Base-by-base conservation (phyloP, 331 rosid species). In the Stylosanthes scabra region DNA sequence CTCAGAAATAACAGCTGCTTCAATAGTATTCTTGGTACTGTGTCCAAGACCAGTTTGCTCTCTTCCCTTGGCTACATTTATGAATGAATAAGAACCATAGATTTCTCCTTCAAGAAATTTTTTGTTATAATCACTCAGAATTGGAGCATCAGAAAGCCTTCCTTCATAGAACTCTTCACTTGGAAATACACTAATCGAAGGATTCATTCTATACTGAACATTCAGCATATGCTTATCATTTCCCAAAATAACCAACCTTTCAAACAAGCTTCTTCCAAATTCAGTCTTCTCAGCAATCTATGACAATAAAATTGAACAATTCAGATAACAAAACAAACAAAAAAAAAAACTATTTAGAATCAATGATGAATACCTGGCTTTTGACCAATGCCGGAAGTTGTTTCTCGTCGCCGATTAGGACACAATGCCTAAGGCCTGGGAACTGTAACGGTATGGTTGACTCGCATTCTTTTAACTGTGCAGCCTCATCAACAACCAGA, bases 121-220 rank as follows among this genome's bases (percentile, higher is more conserved):
- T 6, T 69, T 69, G 1, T 20, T 20, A 4, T 69, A 69, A 37
- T 55, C n/a, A 4, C 14, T 20, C 1, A 69, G 40, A 69, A 10
- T 69, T 14, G 63, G 9, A 1, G 63, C 64, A 54, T 69, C 74
- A 54, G 52, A 54, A 11, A 69, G 46, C 3, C 39, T 7, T 10
- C 5, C 71, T 59, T 50, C 75, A 55, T 62, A 69, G 76, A 70
- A 52, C 44, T 62, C 81, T 62, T 41, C 70, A 44, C 59, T 11
- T 54, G 77, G 71, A 6, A 77, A 77, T 3, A 61, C 31, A 47
- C 75, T 54, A 0, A 62, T 77, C 0, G 81, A 77, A 28, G 81
- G 81, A 31, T 70, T 66, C 81, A 63, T 44, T 62, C 71, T 63
- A 34, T 70, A 77, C 28, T 70, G 66, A 70, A 77, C 44, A 63